Percentiles rank a stretch among this genome's conserved stretches.
Evolutionary conservation across 208 protist species (phyloP).

Genomic region (Leishmania gerbilli): DNA sequence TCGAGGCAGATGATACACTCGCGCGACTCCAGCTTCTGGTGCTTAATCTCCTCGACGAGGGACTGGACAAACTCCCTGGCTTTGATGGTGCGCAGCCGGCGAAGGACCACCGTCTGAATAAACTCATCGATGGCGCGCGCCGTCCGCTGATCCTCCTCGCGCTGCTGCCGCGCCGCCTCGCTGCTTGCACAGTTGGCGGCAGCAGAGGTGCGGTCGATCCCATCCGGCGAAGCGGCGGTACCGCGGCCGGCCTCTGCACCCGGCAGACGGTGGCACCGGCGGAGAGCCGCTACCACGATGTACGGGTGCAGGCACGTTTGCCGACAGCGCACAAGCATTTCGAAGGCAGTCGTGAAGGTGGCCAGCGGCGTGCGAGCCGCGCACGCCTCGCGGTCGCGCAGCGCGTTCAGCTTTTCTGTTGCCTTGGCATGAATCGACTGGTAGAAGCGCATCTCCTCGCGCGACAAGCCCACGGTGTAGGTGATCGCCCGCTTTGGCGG

Average conservation of each 20-base stretch:
- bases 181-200: neutral
- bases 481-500: slow-evolving; percentile 42
- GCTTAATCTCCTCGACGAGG: slow-evolving; percentile 45
- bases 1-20: slow-evolving; percentile 85
- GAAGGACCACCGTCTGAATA: slow-evolving; percentile 25
- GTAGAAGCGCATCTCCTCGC: slow-evolving; percentile 54
- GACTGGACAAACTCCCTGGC: slow-evolving; percentile 49
- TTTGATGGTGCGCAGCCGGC: slow-evolving; percentile 21
- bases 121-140: slow-evolving; percentile 25
- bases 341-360: slow-evolving; percentile 72
- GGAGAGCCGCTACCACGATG: slow-evolving; percentile 72
- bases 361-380: slow-evolving; percentile 20
- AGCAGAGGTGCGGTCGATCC: neutral
- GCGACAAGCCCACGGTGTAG: slow-evolving; percentile 37
- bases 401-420: slow-evolving; percentile 45
- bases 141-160: slow-evolving; percentile 15
- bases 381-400: slow-evolving; percentile 19
- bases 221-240: neutral
- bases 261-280: slow-evolving; percentile 25
- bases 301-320: slow-evolving; percentile 86
- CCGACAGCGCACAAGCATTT: slow-evolving; percentile 86
- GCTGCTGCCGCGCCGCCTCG: slow-evolving; percentile 8
- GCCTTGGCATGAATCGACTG: slow-evolving; percentile 48
- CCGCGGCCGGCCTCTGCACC: neutral
- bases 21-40: slow-evolving; percentile 43